A percentile compares a stretch with the other conserved stretches of the same genome.
These are phyloP conservation scores for Castanopsis chinensis DNA, from an alignment of 306 rosid genomes.

Conservation along the genomic window DNA sequence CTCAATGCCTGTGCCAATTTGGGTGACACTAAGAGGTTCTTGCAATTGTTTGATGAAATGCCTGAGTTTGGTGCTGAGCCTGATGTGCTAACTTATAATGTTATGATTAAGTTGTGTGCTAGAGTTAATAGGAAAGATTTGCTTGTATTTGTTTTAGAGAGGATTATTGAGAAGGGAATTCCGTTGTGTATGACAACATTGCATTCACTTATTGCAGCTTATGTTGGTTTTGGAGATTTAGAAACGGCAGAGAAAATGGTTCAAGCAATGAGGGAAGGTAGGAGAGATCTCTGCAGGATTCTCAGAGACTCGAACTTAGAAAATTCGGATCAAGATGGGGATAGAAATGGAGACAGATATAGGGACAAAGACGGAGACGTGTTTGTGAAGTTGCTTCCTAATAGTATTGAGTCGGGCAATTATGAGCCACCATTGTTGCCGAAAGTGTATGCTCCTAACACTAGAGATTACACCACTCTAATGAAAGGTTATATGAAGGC, in stretches of 20 bases:
- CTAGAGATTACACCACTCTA: slow-evolving; percentile 83
- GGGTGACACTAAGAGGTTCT: slow-evolving; percentile 59
- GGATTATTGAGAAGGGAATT: slow-evolving; percentile 60
- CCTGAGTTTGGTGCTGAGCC: slow-evolving; percentile 49
- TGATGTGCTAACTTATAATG: slow-evolving; percentile 75
- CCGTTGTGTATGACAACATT: slow-evolving; percentile 66
- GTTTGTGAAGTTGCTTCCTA: slow-evolving; percentile 76
- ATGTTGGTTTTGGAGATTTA: slow-evolving; percentile 78
- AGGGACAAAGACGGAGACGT: slow-evolving; percentile 22
- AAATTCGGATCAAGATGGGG: slow-evolving; percentile 19
- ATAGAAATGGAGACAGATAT: slow-evolving; percentile 12
- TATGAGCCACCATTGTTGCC: slow-evolving; percentile 63
- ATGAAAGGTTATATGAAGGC: slow-evolving; percentile 95
- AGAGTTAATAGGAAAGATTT: slow-evolving; percentile 60
- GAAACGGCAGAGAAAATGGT: slow-evolving; percentile 74
- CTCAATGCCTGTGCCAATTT: slow-evolving; percentile 86
- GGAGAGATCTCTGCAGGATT: slow-evolving; percentile 68
- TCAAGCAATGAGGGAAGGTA: slow-evolving; percentile 89
- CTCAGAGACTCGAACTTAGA: slow-evolving; percentile 44
- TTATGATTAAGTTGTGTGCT: slow-evolving; percentile 74
- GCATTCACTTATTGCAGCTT: slow-evolving; percentile 76
- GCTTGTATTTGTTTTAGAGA: slow-evolving; percentile 73
- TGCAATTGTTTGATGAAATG: slow-evolving; percentile 92
- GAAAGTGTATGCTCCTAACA: slow-evolving; percentile 52
- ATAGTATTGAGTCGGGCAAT: slow-evolving; percentile 28